Conservation (phyloP, 2,329 filamentous ascomycete species). For the Paraphoma sp. region DNA sequence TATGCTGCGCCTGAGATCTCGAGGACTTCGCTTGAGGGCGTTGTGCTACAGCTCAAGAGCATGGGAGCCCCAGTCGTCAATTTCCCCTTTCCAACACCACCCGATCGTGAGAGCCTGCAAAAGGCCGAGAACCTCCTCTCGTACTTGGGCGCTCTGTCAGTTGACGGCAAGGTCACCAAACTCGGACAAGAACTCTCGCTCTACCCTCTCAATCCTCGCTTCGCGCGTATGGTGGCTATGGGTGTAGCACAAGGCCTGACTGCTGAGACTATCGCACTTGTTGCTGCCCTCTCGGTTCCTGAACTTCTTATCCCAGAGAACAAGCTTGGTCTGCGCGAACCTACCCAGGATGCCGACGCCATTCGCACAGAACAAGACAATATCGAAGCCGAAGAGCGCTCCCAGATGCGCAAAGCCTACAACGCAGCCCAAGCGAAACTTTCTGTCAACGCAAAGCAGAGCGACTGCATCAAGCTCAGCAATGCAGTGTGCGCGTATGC, state of each 20-base stretch:
- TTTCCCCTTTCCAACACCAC: slow-evolving; percentile 95
- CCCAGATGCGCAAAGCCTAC: slow-evolving; percentile 68
- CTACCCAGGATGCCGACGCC: slow-evolving; percentile 51
- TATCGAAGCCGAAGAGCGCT: slow-evolving; percentile 72
- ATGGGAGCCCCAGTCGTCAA: slow-evolving; percentile 93
- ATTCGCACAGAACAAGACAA: slow-evolving; percentile 70
- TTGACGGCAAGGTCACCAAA: slow-evolving; percentile 76
- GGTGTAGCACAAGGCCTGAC: slow-evolving; percentile 83
- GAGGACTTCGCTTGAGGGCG: slow-evolving; percentile 85
- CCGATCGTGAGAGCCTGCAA: slow-evolving; percentile 75
- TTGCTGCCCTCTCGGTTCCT: slow-evolving; percentile 85
- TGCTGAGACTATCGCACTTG: slow-evolving; percentile 84
- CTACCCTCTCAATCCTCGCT: slow-evolving; percentile 89
- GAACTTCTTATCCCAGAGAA: slow-evolving; percentile 87
- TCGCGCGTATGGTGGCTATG: slow-evolving; percentile 88
- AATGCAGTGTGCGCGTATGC: slow-evolving; percentile 85
- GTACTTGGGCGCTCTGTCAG: slow-evolving; percentile 81
- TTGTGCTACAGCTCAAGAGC: slow-evolving; percentile 91
- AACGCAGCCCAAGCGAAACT: slow-evolving; percentile 80
- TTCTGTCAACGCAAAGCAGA: slow-evolving; percentile 75
- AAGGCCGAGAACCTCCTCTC: slow-evolving; percentile 86
- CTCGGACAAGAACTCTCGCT: slow-evolving; percentile 82
- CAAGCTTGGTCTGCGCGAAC: slow-evolving; percentile 70
- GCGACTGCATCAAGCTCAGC: slow-evolving; percentile 88
- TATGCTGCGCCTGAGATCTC: slow-evolving; percentile 89